Evolutionary conservation across 2,329 filamentous ascomycete species (phyloP).

Genomic region (Exophiala aquamarina): DNA sequence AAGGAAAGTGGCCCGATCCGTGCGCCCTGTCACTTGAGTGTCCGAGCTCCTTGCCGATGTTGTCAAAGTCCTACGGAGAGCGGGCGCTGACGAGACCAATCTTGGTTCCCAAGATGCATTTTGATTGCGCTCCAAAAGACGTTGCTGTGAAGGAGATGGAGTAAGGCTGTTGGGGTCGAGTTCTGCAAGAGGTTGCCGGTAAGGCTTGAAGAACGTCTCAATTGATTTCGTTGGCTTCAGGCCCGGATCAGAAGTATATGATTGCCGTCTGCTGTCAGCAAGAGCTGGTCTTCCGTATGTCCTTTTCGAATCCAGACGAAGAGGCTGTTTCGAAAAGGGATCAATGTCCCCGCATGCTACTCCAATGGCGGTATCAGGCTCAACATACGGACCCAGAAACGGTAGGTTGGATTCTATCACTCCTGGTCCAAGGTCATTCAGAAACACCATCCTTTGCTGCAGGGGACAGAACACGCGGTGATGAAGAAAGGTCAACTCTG

Average conservation of each 20-base stretch:
- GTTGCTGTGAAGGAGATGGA: conserved; percentile 64
- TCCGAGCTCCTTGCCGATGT: conserved; percentile 26
- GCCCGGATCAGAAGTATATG: conserved; percentile 46
- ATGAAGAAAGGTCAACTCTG: conserved; percentile 89
- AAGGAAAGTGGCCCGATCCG: conserved; percentile 42
- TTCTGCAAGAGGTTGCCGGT: conserved; percentile 64
- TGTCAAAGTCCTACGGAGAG: conserved; percentile 36
- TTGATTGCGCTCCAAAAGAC: conserved; percentile 55
- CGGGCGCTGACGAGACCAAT: conserved; percentile 43
- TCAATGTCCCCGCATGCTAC: conserved; percentile 82
- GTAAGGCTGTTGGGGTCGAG: conserved; percentile 68
- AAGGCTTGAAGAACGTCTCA: conserved; percentile 64
- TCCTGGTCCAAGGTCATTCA: conserved; percentile 66
- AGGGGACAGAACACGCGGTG: conserved; percentile 91
- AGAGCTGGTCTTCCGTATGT: conserved; percentile 34
- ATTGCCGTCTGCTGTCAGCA: conserved; percentile 40
- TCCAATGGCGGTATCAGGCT: conserved; percentile 66
- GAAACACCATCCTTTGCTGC: conserved; percentile 68
- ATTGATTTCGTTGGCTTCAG: conserved; percentile 63
- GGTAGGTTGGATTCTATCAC: conserved; percentile 69
- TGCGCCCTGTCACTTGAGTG: conserved; percentile 41
- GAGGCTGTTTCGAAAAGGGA: conserved; percentile 55
- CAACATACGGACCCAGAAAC: conserved; percentile 76
- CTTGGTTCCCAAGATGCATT: conserved; percentile 56
- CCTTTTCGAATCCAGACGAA: conserved; percentile 20